Evolutionary conservation across 306 rosid species (phyloP).

Genomic region (Morella rubra): DNA sequence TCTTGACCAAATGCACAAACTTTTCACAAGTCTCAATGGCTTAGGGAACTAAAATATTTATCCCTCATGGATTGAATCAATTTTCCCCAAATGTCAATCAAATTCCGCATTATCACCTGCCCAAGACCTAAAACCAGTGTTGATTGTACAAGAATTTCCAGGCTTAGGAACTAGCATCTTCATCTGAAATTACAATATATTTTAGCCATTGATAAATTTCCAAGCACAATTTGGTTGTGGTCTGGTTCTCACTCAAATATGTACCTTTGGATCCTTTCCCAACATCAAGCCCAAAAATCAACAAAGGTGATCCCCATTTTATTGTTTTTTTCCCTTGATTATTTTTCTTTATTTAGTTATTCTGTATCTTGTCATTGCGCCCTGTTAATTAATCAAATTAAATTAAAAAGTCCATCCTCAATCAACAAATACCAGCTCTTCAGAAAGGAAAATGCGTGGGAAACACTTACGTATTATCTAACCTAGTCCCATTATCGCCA

Average conservation of each 20-base stretch:
- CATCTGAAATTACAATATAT: background rate
- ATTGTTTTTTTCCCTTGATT: background rate
- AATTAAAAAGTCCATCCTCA: background rate
- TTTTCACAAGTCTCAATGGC: background rate
- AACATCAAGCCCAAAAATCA: background rate
- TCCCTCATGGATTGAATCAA: background rate
- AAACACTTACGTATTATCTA: background rate
- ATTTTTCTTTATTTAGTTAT: background rate
- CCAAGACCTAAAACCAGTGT: background rate
- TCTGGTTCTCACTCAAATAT: conserved; percentile 4
- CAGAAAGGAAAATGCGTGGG: background rate
- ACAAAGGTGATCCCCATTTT: background rate
- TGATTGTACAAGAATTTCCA: background rate
- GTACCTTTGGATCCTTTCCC: background rate
- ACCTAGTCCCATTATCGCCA: background rate
- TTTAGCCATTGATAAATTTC: background rate
- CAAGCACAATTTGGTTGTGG: background rate
- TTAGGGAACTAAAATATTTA: conserved; percentile 3
- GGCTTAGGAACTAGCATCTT: background rate
- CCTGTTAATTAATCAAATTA: background rate
- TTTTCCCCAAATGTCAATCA: background rate
- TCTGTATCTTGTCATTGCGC: background rate
- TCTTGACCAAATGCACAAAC: background rate
- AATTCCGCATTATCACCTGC: background rate
- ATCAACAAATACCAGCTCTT: background rate